These are phyloP conservation scores for Globisporangium takayamanum DNA, from an alignment of 352 stramenopile species.

Conservation along the genomic window DNA sequence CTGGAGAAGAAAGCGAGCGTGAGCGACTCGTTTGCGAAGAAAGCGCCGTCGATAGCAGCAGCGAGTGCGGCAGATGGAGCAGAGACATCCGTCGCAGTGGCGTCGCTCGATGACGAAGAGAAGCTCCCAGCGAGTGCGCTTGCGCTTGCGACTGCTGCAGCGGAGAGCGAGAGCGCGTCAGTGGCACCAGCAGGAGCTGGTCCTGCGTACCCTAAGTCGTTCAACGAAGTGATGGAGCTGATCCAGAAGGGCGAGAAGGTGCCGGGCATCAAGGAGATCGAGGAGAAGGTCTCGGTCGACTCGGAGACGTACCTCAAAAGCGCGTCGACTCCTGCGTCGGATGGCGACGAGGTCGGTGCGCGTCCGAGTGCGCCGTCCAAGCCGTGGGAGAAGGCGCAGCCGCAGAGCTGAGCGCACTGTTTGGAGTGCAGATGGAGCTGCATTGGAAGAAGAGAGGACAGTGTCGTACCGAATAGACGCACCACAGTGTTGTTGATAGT, in stretches of 20 bases:
- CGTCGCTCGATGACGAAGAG: constrained; percentile 19
- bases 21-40: constrained; percentile 21
- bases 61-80: constrained; percentile 1
- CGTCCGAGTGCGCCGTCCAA: constrained; percentile 18
- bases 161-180: constrained; percentile 5
- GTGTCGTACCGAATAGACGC: too few relatives aligned
- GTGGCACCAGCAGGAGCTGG: constrained; percentile 5
- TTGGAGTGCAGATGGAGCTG: not conserved
- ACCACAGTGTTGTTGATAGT: too few relatives aligned
- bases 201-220: constrained; percentile 60
- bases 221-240: constrained; percentile 69
- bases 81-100: not conserved
- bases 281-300: constrained; percentile 68
- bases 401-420: constrained; percentile 4
- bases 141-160: constrained; percentile 9
- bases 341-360: constrained; percentile 3
- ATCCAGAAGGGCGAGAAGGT: constrained; percentile 66
- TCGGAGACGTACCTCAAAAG: constrained; percentile 15
- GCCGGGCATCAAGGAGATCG: constrained; percentile 67
- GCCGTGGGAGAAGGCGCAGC: constrained; percentile 40
- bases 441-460: too few relatives aligned
- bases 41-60: not conserved
- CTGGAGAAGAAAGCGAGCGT: constrained; percentile 42
- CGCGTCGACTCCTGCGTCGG: not conserved
- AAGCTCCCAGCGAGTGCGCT: constrained; percentile 12